Conservation (phyloP, 768 basidiomycete species). For the Suillus tomentosus region DNA sequence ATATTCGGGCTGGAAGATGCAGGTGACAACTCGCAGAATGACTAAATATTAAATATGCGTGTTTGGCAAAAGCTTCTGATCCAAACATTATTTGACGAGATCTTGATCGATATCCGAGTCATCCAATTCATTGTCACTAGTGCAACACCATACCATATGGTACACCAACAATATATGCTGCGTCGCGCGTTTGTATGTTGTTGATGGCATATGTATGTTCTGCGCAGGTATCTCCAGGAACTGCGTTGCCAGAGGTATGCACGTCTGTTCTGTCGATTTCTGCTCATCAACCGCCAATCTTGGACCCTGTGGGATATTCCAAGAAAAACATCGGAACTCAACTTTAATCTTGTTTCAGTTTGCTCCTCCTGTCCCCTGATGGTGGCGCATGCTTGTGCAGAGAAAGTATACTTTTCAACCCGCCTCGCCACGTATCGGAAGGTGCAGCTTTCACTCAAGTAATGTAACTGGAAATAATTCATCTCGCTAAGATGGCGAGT, state of each 20-base stretch:
- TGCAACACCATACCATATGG: not conserved
- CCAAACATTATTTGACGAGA: slow-evolving; percentile 1
- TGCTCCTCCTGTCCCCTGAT: not conserved
- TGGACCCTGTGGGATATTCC: not conserved
- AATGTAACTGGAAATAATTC: not conserved
- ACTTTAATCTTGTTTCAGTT: not conserved
- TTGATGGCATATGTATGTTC: not conserved
- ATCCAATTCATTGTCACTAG: not conserved
- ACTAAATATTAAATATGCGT: slow-evolving; percentile 2
- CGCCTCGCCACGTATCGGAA: not conserved
- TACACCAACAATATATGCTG: not conserved
- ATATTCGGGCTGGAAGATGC: too few species aligned
- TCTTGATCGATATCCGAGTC: not conserved
- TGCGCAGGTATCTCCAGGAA: not conserved
- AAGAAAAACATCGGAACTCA: not conserved
- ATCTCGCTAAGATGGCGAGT: not conserved
- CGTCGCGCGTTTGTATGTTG: not conserved
- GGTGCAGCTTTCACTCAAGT: not conserved
- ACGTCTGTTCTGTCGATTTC: not conserved
- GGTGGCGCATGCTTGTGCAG: too few species aligned
- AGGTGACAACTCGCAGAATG: not conserved
- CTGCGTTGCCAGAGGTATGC: not conserved
- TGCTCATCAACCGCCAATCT: not conserved
- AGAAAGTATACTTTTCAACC: not conserved
- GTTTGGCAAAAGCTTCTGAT: slow-evolving; percentile 11